A percentile compares a stretch with the other conserved stretches of the same genome.
phyloP scores from a whole-genome alignment of 768 basidiomycete genomes.

The Mycena sanguinolenta region DNA sequence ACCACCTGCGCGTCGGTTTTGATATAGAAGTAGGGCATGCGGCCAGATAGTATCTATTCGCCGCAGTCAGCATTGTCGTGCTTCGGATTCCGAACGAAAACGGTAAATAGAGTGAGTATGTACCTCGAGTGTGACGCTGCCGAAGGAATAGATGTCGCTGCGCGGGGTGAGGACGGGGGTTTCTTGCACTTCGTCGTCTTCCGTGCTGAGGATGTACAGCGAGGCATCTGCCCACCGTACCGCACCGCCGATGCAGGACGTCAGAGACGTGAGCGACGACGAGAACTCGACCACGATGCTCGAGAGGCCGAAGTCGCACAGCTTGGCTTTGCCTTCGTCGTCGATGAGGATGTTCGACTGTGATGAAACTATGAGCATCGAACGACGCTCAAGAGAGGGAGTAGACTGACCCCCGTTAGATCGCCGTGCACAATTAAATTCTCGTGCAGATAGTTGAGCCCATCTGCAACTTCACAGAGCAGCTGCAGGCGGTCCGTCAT shows the following conservation, averaged over 20 bases:
- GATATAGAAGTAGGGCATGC: conserved; percentile 58
- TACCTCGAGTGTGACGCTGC: conserved; percentile 61
- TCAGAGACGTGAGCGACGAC: conserved; percentile 43
- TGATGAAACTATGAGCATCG: conserved; percentile 15
- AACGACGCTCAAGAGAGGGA: neutral
- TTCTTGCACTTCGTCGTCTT: conserved; percentile 47
- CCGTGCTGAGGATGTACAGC: conserved; percentile 49
- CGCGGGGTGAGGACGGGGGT: conserved; percentile 42
- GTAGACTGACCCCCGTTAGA: conserved; percentile 52
- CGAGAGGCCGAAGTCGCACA: conserved; percentile 64
- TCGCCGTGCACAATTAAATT: conserved; percentile 53
- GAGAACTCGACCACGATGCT: conserved; percentile 52
- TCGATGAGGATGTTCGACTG: conserved; percentile 64
- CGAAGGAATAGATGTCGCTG: conserved; percentile 63
- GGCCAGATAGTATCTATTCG: conserved; percentile 53
- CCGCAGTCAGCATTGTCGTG: conserved; percentile 3
- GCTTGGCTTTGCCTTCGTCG: conserved; percentile 53
- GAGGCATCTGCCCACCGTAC: conserved; percentile 63
- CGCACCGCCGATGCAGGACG: conserved; percentile 57
- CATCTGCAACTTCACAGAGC: conserved; percentile 55
- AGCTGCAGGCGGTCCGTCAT: conserved; percentile 51
- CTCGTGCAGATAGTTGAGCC: conserved; percentile 45
- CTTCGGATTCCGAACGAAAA: neutral
- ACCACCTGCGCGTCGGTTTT: conserved; percentile 55
- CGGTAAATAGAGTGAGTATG: too few species aligned